Percentiles rank a stretch among this genome's conserved stretches.
phyloP scores from a whole-genome alignment of 148 eudicot genomes.

The Diospyros lotus region DNA sequence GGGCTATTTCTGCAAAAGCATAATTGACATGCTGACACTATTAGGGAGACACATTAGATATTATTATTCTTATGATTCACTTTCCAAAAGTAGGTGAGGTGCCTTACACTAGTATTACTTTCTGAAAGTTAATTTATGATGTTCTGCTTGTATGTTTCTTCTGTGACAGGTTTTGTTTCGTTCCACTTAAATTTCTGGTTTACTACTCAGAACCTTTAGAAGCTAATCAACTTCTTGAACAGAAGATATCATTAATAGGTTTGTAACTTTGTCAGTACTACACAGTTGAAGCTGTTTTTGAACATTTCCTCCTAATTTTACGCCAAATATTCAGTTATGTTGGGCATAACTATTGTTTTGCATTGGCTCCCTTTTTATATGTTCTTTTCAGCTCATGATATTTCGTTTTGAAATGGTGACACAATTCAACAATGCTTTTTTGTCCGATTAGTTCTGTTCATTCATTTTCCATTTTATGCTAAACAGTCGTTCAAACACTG shows the following conservation, averaged over 20 bases:
- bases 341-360: neutral
- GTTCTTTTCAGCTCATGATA: neutral
- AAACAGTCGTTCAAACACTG: neutral
- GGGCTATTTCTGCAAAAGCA: neutral
- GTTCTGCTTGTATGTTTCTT: conserved; percentile 4
- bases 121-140: neutral
- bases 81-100: neutral
- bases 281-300: neutral
- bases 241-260: conserved; percentile 67
- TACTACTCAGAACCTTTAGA: conserved; percentile 41
- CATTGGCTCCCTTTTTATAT: neutral
- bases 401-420: neutral
- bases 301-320: neutral
- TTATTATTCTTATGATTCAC: neutral
- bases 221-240: conserved; percentile 46
- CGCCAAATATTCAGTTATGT: neutral
- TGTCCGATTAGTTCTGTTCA: neutral
- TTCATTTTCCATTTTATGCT: conserved; percentile 1
- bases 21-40: neutral
- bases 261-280: conserved; percentile 14
- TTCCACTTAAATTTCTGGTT: conserved; percentile 55
- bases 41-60: too few species aligned
- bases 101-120: neutral
- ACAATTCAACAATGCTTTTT: neutral
- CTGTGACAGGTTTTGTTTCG: conserved; percentile 64